These are phyloP conservation scores for Cinnamomum chago DNA, from an alignment of 164 flowering plant genomes.

Conservation along the genomic window DNA sequence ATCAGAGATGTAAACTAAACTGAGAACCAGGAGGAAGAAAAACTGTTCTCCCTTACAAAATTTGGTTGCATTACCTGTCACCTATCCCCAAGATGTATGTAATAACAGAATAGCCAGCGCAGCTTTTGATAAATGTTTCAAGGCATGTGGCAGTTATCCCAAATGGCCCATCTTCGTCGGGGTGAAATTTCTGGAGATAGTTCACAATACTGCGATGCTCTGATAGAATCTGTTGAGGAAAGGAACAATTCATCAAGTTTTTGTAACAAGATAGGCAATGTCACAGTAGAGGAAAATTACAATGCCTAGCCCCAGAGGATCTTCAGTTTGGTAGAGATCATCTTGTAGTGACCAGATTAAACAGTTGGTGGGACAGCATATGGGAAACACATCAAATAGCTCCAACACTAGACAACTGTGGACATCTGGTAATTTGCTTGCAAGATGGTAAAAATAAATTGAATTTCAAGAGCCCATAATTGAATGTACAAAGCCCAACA, in stretches of 20 bases:
- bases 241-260: neutral
- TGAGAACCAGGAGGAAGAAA: no score
- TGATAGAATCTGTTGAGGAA: slow-evolving; percentile 59
- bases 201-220: slow-evolving; percentile 93
- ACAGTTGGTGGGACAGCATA: neutral
- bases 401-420: neutral
- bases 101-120: slow-evolving; percentile 99
- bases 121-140: slow-evolving; percentile 98
- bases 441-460: neutral
- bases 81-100: slow-evolving; percentile 97
- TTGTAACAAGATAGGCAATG: neutral
- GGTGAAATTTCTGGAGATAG: slow-evolving; percentile 94
- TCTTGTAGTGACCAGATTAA: neutral
- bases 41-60: no score
- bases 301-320: neutral
- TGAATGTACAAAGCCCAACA: neutral
- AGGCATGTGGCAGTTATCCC: slow-evolving; percentile 98
- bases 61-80: slow-evolving; percentile 60
- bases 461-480: neutral
- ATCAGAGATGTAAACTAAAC: no score
- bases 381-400: neutral
- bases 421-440: neutral
- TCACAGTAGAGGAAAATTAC: neutral
- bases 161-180: slow-evolving; percentile 98
- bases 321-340: neutral